These are phyloP conservation scores for Pythium myriotylum DNA, from an alignment of 352 stramenopile genomes.

Conservation along the genomic window DNA sequence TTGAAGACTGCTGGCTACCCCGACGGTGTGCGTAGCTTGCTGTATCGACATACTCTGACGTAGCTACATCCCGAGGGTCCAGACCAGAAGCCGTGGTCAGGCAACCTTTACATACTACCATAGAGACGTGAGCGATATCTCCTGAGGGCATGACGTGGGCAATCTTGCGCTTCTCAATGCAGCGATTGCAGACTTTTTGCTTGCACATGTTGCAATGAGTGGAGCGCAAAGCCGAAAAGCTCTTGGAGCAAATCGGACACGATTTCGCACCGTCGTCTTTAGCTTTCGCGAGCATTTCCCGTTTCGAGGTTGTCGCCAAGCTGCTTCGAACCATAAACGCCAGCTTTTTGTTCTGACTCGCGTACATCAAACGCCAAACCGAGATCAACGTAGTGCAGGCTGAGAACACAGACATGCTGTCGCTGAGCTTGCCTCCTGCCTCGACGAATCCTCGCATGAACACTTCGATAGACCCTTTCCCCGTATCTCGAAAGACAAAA, in stretches of 20 bases:
- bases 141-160: background rate
- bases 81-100: background rate
- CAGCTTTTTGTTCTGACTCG: slow-evolving; percentile 22
- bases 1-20: background rate
- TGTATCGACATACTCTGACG: slow-evolving; percentile 1
- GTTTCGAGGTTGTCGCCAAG: background rate
- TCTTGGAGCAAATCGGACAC: slow-evolving; percentile 9
- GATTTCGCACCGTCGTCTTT: background rate
- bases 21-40: background rate
- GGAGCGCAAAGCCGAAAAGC: background rate
- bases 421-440: slow-evolving; percentile 24
- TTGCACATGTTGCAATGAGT: slow-evolving; percentile 7
- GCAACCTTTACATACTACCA: slow-evolving; percentile 13
- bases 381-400: slow-evolving; percentile 9
- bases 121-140: slow-evolving; percentile 2
- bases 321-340: slow-evolving; percentile 11
- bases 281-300: background rate
- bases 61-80: slow-evolving; percentile 4
- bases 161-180: slow-evolving; percentile 20
- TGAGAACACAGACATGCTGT: slow-evolving; percentile 6
- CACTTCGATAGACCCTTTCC: slow-evolving; percentile 12
- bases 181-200: slow-evolving; percentile 8
- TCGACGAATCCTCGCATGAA: slow-evolving; percentile 44
- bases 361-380: slow-evolving; percentile 5
- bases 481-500: slow-evolving; percentile 16